Evolutionary conservation across 345 rosid genomes (phyloP).

Genomic region (Sapria himalayana): DNA sequence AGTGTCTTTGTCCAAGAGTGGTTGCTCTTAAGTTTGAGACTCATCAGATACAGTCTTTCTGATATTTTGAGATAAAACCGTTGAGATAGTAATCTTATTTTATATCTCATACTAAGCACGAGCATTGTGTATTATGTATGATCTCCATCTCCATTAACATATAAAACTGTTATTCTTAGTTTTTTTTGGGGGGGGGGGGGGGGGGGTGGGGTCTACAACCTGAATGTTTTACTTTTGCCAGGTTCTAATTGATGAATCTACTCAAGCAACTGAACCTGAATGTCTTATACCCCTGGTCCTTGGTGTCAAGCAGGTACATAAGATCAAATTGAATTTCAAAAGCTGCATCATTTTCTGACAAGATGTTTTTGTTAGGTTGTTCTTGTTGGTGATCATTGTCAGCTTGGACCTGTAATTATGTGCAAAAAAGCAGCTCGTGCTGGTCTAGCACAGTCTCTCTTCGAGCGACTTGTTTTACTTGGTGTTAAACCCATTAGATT

Average conservation of each 20-base stretch:
- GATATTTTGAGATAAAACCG: too few relatives aligned
- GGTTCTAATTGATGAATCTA: conserved; percentile 99
- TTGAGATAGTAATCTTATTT: too few relatives aligned
- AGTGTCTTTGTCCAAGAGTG: too few relatives aligned
- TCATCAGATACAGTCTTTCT: too few relatives aligned
- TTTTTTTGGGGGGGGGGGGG: too few relatives aligned
- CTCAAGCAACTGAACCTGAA: conserved; percentile 97
- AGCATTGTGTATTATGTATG: too few relatives aligned
- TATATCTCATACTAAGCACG: too few relatives aligned
- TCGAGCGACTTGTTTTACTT: conserved; percentile 91
- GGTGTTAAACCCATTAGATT: conserved; percentile 95
- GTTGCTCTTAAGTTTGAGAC: too few relatives aligned
- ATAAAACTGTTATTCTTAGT: too few relatives aligned
- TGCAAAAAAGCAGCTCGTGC: conserved; percentile 99
- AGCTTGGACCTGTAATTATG: conserved; percentile 99
- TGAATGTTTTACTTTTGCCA: conserved; percentile 10
- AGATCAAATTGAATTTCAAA: background rate
- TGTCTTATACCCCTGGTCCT: conserved; percentile 98
- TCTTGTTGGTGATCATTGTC: conserved; percentile 99
- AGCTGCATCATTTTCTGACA: conserved; percentile 5
- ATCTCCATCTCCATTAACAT: too few relatives aligned
- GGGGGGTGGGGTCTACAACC: too few relatives aligned
- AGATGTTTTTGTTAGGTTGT: conserved; percentile 33
- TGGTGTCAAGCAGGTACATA: conserved; percentile 79
- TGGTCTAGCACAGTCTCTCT: conserved; percentile 90